Base-by-base conservation (phyloP, 495 filamentous ascomycete genomes). In the Amphirosellinia nigrospora region DNA sequence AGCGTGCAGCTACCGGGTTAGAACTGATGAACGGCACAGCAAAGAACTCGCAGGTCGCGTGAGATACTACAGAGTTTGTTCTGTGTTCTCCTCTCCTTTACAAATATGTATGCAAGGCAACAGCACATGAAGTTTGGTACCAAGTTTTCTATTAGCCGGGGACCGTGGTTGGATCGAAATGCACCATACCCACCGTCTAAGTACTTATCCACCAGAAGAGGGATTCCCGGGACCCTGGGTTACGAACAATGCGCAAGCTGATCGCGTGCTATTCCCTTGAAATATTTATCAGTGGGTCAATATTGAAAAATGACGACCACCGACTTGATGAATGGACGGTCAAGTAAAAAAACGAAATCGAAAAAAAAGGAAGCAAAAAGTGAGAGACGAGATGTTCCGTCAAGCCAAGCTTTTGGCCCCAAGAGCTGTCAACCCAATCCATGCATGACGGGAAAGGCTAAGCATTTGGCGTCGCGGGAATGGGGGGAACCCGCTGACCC, bases 41-140 rank as follows among this genome's bases (percentile, higher is more conserved):
- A 16, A 43, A 58, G 43, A 71, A 71, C 43, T 71, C 69, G 39
- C 69, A 71, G 69, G 38, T 71, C 63, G 69, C 69, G 32, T 71
- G 69, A 71, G 3, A 32, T 26, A 11, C 26, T 55, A 10, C 45
- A 52, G 26, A 41, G 1, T 15, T 2, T 19, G 50, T 30, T 28
- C 50, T 36, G 34, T 36, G 34, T 36, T 36, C 7, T 3, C 7
- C 34, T 36, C 26, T 32, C 28, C 3, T 19, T 56, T 56, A 34
- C 53, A 19, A 32, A 56, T 56, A 4, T 32, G 3, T 8, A 55
- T 55, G 60, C 26, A 34, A 64, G 13, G 28, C 41, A 46, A 39
- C 41, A 28, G 28, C 32, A n/a, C n/a, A 38, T 21, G 43, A 10
- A 50, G 41, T 21, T 50, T 50, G 43, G 43, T 2, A 30, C 23